These are phyloP conservation scores for Candida golubevii DNA, from an alignment of 805 yeast genomes.

Conservation along the genomic window DNA sequence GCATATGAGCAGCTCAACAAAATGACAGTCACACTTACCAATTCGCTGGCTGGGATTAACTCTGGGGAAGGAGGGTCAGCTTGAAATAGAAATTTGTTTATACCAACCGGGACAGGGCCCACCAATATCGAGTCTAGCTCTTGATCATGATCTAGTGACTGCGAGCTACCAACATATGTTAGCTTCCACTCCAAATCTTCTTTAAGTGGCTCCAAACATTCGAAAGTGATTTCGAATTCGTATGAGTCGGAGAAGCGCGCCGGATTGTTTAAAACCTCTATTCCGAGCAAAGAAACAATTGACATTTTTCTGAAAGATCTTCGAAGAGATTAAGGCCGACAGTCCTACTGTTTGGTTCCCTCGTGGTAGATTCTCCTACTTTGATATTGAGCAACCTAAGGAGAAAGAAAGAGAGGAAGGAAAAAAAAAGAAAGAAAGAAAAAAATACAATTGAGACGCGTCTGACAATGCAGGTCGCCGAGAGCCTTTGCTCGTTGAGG, in stretches of 20 bases:
- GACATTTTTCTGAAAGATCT: conserved; percentile 52
- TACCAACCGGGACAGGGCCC: conserved; percentile 98
- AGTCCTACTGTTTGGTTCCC: no score
- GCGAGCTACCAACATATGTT: conserved; percentile 93
- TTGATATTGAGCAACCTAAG: no score
- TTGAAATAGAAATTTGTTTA: conserved; percentile 84
- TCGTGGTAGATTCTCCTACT: no score
- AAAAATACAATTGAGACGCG: no score
- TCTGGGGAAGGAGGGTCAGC: conserved; percentile 98
- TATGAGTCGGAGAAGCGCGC: conserved; percentile 91
- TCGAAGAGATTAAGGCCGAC: no score
- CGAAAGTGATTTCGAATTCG: conserved; percentile 95
- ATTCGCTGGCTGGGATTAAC: conserved; percentile 90
- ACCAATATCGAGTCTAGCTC: conserved; percentile 94
- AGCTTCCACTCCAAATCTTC: conserved; percentile 96
- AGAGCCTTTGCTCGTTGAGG: no score
- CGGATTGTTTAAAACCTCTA: conserved; percentile 90
- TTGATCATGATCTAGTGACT: conserved; percentile 94
- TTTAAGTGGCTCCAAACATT: conserved; percentile 87
- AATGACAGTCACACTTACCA: conserved; percentile 93
- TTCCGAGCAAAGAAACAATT: conserved; percentile 86
- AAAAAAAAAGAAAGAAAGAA: no score
- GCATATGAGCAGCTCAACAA: conserved; percentile 88
- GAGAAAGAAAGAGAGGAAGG: no score
- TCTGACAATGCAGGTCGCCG: no score